Base-by-base conservation (phyloP, 1,139 yeast genomes). In the Debaryomyces psychrophilus region DNA sequence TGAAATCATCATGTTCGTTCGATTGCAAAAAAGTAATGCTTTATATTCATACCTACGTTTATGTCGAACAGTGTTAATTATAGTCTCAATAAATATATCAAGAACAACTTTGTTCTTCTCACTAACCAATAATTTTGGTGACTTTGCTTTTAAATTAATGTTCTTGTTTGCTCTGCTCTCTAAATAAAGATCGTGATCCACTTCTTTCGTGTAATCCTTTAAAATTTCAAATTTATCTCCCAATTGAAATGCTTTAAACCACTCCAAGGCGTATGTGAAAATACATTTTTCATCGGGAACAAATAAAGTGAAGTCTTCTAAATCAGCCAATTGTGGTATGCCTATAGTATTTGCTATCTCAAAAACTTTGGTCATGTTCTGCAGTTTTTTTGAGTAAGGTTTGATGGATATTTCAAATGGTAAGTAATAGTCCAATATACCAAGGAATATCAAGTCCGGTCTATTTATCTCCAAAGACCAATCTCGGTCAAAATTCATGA, bases 211-310 rank as follows among this genome's bases (percentile, higher is more conserved):
- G 23, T 11, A 31, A 17, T 22, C 25, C 6, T 34, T 28, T 17
- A 28, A 36, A 15, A 9, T 33, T 3, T 22, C 36, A 23, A 20
- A 20, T 9, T 46, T 37, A 31, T 55, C 44, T 18, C 59, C 62
- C 36, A 62, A 49, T 58, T 64, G 85, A 71, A 57, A 68, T 31
- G 74, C 73, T 49, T 81, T 83, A 62, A 77, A 83, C 84, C 87
- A 82, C 56, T 83, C 82, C 22, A 85, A 76, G n/a, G 83, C 66
- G 58, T 81, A 84, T 14, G 85, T 78, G 56, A 85, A 73, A n/a
- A 85, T 69, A 37, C 85, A 77, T 52, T 82, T 77, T 56, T 85
- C 90, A 55, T 85, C 90, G 0, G 87, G 87, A 22, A 70, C 73
- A 20, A 68, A 58, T 11, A 71, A 68, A 42, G 69, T 69, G 47